Base-by-base conservation (phyloP, 768 basidiomycete genomes). In the Termitomyces sp. region DNA sequence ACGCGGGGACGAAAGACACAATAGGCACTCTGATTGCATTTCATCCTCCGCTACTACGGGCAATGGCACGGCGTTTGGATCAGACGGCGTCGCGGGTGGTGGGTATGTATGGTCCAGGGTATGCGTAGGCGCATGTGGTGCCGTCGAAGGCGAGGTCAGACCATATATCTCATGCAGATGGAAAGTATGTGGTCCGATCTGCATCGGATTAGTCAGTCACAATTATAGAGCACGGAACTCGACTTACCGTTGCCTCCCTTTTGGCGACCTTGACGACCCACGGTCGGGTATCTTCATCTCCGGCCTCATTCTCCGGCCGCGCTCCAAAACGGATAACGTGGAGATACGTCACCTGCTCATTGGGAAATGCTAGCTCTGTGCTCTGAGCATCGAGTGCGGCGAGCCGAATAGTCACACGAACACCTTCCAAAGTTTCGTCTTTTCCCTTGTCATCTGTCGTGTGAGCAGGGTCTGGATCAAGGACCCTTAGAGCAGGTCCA, bases 121-220 rank as follows among this genome's bases (percentile, higher is more conserved):
- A 31, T 57, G 68, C 16, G 62, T 46, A 18, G 71, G 60, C 4
- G 73, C 61, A 41, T 55, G 58, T 44, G 76, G 71, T 44, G 51
- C 24, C 20, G 55, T 37, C 9, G 80, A 72, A 51, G 81, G 72
- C 7, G 89, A 83, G 0, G 91, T 86, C 5, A 98, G 81, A 49
- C 94, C 94, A 64, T 90, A 98, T 48, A 98, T 98, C 68, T 98
- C 94, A 67, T 96, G 94, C 31, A 98, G 77, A 54, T 94, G 89
- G 85, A 98, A 98, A 0, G 92, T 93, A 67, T 95, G 93, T 5
- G 88, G 81, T 3, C 94, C 94, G 66, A 98, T 97, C 87, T 90
- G 59, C 15, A 29, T 56, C n/a, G 49, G 1, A 20, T 46, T 53
- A 8, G 36, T 51, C 15, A 60, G 51, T 22, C 33, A 3, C 49